These are phyloP conservation scores for Dryas alaskensis DNA, from an alignment of 306 rosid species.

Conservation along the genomic window DNA sequence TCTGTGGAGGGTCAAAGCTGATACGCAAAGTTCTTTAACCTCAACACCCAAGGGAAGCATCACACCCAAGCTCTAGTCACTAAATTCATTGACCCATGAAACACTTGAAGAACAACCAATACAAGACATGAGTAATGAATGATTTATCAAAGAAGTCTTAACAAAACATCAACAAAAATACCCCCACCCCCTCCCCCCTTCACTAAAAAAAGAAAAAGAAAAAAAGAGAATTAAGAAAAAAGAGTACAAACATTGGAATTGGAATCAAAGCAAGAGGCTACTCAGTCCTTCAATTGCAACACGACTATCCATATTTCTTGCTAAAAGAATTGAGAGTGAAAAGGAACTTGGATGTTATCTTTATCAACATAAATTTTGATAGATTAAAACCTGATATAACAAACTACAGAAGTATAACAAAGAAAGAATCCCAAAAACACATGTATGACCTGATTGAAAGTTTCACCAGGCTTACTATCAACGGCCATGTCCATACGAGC, in stretches of 20 bases:
- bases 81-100: background rate
- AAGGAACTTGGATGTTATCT: background rate
- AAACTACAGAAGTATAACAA: background rate
- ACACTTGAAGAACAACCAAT: background rate
- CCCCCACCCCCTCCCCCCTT: no score
- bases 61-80: background rate
- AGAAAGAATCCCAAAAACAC: slow-evolving; percentile 3
- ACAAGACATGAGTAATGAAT: background rate
- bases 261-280: slow-evolving; percentile 1
- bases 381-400: background rate
- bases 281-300: background rate
- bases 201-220: no score
- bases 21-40: background rate
- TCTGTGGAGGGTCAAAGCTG: background rate
- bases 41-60: background rate
- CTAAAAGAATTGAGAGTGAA: background rate
- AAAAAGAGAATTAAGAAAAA: no score
- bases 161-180: no score
- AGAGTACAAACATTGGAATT: background rate
- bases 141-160: background rate
- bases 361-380: background rate
- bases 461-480: slow-evolving; percentile 84
- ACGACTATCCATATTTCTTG: slow-evolving; percentile 2
- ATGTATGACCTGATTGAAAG: slow-evolving; percentile 61
- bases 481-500: slow-evolving; percentile 91